phyloP scores from a whole-genome alignment of 2,329 filamentous ascomycete genomes.

The Bipolaris oryzae region DNA sequence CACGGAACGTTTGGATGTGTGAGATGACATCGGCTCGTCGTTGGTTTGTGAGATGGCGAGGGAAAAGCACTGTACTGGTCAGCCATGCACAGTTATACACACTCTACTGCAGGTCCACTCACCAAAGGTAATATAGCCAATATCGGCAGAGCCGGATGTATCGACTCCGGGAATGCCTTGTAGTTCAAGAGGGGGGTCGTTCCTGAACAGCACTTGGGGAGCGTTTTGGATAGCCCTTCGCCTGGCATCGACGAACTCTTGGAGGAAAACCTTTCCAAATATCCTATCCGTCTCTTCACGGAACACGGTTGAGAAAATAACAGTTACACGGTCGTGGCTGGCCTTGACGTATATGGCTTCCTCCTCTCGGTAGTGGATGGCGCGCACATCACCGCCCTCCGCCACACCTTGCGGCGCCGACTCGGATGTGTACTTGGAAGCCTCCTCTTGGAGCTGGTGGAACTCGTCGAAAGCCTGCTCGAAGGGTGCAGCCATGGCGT shows the following conservation, averaged over 20 bases:
- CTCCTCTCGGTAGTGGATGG: constrained; percentile 97
- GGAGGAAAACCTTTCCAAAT: constrained; percentile 94
- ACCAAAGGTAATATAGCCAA: constrained; percentile 99
- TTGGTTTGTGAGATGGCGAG: constrained; percentile 88
- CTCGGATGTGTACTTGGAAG: constrained; percentile 90
- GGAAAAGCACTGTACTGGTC: constrained; percentile 77
- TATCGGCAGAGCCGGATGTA: constrained; percentile 73
- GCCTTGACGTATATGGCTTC: constrained; percentile 99
- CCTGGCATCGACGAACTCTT: constrained; percentile 95
- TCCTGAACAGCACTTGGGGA: constrained; percentile 94
- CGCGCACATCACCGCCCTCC: constrained; percentile 91
- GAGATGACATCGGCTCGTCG: constrained; percentile 94
- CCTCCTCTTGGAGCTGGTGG: constrained; percentile 82
- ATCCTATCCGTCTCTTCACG: constrained; percentile 96
- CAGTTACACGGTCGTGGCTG: constrained; percentile 93
- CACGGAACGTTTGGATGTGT: constrained; percentile 99
- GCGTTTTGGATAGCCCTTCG: constrained; percentile 97
- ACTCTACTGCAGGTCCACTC: constrained; percentile 42
- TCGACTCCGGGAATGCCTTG: constrained; percentile 85
- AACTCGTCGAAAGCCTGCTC: constrained; percentile 96
- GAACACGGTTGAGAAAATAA: constrained; percentile 99
- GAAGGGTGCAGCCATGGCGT: constrained; percentile 98
- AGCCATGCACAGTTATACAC: constrained; percentile 14
- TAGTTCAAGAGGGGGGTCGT: constrained; percentile 90
- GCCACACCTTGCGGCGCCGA: constrained; percentile 87